These are phyloP conservation scores for Ophiostoma australiae DNA, from an alignment of 2,329 filamentous ascomycete genomes.

Conservation along the genomic window DNA sequence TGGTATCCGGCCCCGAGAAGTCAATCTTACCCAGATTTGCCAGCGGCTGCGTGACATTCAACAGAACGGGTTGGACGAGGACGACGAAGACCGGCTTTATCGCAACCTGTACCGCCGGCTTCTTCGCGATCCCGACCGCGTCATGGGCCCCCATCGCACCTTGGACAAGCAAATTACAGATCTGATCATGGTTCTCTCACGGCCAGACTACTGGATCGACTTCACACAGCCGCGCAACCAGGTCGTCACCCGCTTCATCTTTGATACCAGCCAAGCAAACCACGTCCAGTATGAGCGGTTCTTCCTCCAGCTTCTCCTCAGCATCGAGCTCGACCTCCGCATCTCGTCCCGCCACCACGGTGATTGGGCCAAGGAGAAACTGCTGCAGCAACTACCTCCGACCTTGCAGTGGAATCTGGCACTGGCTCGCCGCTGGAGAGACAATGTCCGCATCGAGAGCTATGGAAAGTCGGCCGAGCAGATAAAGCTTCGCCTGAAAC, in stretches of 20 bases:
- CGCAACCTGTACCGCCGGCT: slow-evolving; percentile 62
- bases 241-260: slow-evolving; percentile 68
- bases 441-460: slow-evolving; percentile 62
- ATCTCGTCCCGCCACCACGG: slow-evolving; percentile 59
- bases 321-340: slow-evolving; percentile 65
- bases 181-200: slow-evolving; percentile 62
- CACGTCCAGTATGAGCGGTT: slow-evolving; percentile 58
- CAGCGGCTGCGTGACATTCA: slow-evolving; percentile 57
- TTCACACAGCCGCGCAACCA: slow-evolving; percentile 66
- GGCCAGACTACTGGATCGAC: slow-evolving; percentile 64
- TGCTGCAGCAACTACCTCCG: slow-evolving; percentile 61
- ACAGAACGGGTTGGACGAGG: slow-evolving; percentile 47
- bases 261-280: slow-evolving; percentile 54
- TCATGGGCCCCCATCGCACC: slow-evolving; percentile 55
- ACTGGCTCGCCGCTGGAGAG: slow-evolving; percentile 66
- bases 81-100: slow-evolving; percentile 56
- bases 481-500: slow-evolving; percentile 59
- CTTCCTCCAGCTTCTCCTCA: slow-evolving; percentile 72
- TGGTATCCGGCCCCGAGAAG: slow-evolving; percentile 55
- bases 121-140: slow-evolving; percentile 61
- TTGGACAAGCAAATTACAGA: slow-evolving; percentile 69
- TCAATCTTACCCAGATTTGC: slow-evolving; percentile 54
- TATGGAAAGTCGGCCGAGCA: slow-evolving; percentile 51
- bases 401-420: slow-evolving; percentile 69
- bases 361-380: slow-evolving; percentile 59